These are phyloP conservation scores for Alternaria longipes DNA, from an alignment of 2,329 filamentous ascomycete species.

Conservation along the genomic window DNA sequence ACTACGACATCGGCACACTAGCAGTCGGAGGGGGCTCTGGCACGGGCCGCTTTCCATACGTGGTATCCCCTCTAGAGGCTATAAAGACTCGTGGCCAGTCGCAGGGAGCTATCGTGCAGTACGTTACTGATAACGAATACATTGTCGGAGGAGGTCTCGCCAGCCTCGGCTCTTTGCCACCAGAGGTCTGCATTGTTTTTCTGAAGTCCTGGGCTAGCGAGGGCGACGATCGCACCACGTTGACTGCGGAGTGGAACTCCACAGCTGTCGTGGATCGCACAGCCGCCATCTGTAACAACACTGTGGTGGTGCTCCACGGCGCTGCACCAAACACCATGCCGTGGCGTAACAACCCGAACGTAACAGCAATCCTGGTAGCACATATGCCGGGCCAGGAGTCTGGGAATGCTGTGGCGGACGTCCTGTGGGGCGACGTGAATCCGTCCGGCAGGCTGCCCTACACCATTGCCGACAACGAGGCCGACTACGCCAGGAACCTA, in stretches of 20 bases:
- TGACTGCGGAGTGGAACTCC: slow-evolving; percentile 55
- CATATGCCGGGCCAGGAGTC: slow-evolving; percentile 53
- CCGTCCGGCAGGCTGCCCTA: slow-evolving; percentile 86
- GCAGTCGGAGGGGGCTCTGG: slow-evolving; percentile 54
- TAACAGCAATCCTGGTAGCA: slow-evolving; percentile 52
- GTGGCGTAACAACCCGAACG: slow-evolving; percentile 52
- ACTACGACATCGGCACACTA: slow-evolving; percentile 56
- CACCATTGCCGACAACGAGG: slow-evolving; percentile 76
- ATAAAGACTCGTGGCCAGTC: slow-evolving; percentile 45
- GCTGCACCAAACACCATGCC: slow-evolving; percentile 52
- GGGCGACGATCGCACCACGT: slow-evolving; percentile 40
- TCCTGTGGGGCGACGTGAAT: slow-evolving; percentile 77
- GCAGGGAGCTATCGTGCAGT: slow-evolving; percentile 57
- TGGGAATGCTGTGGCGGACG: slow-evolving; percentile 51
- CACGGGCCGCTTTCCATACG: slow-evolving; percentile 50
- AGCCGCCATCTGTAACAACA: slow-evolving; percentile 58
- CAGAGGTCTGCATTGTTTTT: slow-evolving; percentile 63
- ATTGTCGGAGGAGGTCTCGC: slow-evolving; percentile 39
- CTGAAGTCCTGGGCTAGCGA: slow-evolving; percentile 65
- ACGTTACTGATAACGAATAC: slow-evolving; percentile 52
- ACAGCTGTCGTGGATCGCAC: slow-evolving; percentile 53
- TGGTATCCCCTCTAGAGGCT: slow-evolving; percentile 54
- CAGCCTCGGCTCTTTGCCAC: slow-evolving; percentile 43
- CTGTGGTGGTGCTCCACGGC: slow-evolving; percentile 59
- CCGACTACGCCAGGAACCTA: slow-evolving; percentile 67